These are phyloP conservation scores for Neofusicoccum sp. DNA, from an alignment of 2,329 filamentous ascomycete genomes.

Conservation along the genomic window DNA sequence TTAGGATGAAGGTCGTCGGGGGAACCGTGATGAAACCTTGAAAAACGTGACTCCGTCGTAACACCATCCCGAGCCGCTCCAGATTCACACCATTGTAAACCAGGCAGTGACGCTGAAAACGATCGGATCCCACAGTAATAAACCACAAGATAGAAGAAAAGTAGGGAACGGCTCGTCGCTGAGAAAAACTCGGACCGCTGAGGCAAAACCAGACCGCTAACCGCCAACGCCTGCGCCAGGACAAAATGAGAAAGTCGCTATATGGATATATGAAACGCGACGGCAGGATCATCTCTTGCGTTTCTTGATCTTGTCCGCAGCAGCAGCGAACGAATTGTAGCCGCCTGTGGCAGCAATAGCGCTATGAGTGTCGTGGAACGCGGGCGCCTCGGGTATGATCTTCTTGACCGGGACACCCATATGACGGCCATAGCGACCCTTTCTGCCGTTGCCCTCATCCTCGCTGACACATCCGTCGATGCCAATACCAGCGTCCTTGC, in stretches of 20 bases:
- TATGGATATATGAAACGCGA: not conserved
- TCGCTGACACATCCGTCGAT: constrained; percentile 95
- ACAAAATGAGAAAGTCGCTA: constrained; percentile 2
- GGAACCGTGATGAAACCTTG: no score
- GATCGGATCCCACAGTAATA: constrained; percentile 11
- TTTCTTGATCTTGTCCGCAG: constrained; percentile 64
- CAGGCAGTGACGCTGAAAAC: not conserved
- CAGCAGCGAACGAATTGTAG: constrained; percentile 27
- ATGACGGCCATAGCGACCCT: constrained; percentile 79
- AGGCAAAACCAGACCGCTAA: constrained; percentile 13
- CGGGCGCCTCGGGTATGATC: constrained; percentile 38
- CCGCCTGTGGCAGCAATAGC: constrained; percentile 21
- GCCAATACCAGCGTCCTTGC: constrained; percentile 91
- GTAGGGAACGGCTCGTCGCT: constrained; percentile 17
- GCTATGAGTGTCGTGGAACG: constrained; percentile 31
- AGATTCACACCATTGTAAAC: not conserved
- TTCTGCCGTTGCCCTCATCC: constrained; percentile 95
- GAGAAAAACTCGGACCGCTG: not conserved
- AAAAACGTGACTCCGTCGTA: constrained; percentile 1
- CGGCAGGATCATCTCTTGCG: constrained; percentile 57
- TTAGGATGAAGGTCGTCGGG: no score
- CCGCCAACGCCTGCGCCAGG: constrained; percentile 17
- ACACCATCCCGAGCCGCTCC: constrained; percentile 1
- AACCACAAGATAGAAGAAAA: constrained; percentile 13
- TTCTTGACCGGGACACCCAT: constrained; percentile 69